Conservation (phyloP, 768 basidiomycete species). For the Tricholoma saponaceum region DNA sequence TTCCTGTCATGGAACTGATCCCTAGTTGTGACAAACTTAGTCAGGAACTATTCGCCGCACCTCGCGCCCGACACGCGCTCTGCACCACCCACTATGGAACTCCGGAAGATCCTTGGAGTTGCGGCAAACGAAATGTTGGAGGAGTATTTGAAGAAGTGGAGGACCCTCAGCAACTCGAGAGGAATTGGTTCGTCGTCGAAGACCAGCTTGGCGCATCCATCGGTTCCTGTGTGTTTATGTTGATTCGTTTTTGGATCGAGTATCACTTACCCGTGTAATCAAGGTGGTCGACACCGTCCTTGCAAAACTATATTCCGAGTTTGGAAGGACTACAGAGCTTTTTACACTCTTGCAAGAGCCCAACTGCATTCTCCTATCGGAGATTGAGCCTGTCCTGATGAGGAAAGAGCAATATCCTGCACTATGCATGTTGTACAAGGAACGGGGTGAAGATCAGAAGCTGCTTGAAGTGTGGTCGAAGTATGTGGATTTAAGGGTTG, state of each 20-base stretch:
- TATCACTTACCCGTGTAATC: not conserved
- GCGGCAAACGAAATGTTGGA: conserved; percentile 78
- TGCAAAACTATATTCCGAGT: conserved; percentile 65
- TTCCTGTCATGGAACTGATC: conserved; percentile 64
- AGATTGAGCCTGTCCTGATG: conserved; percentile 58
- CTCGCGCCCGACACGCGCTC: conserved; percentile 63
- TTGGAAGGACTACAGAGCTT: conserved; percentile 59
- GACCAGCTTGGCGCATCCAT: conserved; percentile 4
- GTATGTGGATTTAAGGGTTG: conserved; percentile 34
- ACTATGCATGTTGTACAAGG: conserved; percentile 57
- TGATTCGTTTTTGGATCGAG: not conserved
- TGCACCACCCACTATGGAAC: conserved; percentile 67
- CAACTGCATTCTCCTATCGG: conserved; percentile 51
- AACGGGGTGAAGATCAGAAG: conserved; percentile 53
- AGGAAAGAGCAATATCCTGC: conserved; percentile 52
- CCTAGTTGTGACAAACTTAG: conserved; percentile 83
- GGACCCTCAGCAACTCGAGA: conserved; percentile 33
- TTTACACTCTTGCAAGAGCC: conserved; percentile 51
- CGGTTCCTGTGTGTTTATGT: conserved; percentile 10
- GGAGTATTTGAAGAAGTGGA: conserved; percentile 59
- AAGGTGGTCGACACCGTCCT: conserved; percentile 82
- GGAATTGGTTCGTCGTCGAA: not conserved
- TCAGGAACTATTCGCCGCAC: conserved; percentile 89
- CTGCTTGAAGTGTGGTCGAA: conserved; percentile 65
- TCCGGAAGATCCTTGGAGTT: conserved; percentile 56